Evolutionary conservation across 2,329 filamentous ascomycete species (phyloP).

Genomic region (Cladophialophora bantiana): DNA sequence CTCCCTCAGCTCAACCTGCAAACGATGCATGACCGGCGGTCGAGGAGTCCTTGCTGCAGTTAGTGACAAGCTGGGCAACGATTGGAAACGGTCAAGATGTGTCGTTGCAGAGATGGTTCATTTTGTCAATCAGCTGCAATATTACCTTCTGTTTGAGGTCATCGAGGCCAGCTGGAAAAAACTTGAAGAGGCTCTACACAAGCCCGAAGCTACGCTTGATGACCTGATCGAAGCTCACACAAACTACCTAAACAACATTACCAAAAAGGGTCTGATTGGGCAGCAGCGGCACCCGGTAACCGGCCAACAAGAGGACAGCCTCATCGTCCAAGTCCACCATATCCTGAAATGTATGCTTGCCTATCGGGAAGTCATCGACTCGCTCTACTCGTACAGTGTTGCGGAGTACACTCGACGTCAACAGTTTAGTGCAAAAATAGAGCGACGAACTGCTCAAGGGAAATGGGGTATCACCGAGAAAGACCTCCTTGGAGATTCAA

Average conservation of each 20-base stretch:
- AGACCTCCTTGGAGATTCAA: slow-evolving; percentile 48
- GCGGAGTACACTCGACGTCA: slow-evolving; percentile 93
- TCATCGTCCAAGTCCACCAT: slow-evolving; percentile 89
- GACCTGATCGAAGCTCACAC: slow-evolving; percentile 93
- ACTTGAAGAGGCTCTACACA: slow-evolving; percentile 80
- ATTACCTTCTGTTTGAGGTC: slow-evolving; percentile 98
- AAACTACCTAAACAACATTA: slow-evolving; percentile 90
- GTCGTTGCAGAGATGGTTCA: slow-evolving; percentile 97
- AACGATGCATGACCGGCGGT: slow-evolving; percentile 92
- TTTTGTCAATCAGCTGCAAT: slow-evolving; percentile 95
- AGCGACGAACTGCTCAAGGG: slow-evolving; percentile 69
- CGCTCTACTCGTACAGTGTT: slow-evolving; percentile 91
- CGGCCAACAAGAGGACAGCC: slow-evolving; percentile 72
- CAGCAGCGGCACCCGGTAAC: slow-evolving; percentile 60
- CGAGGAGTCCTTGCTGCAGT: slow-evolving; percentile 85
- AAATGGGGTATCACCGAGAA: slow-evolving; percentile 69
- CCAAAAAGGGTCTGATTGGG: slow-evolving; percentile 91
- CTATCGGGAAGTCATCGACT: slow-evolving; percentile 92
- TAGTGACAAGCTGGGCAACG: slow-evolving; percentile 73
- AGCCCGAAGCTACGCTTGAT: slow-evolving; percentile 89
- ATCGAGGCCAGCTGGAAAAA: slow-evolving; percentile 96
- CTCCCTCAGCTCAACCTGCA: slow-evolving; percentile 87
- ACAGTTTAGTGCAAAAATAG: slow-evolving; percentile 76
- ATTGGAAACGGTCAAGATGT: slow-evolving; percentile 91
- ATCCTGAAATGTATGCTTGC: slow-evolving; percentile 91